phyloP scores from a whole-genome alignment of 2,329 filamentous ascomycete genomes.

The Akanthomyces muscarius region DNA sequence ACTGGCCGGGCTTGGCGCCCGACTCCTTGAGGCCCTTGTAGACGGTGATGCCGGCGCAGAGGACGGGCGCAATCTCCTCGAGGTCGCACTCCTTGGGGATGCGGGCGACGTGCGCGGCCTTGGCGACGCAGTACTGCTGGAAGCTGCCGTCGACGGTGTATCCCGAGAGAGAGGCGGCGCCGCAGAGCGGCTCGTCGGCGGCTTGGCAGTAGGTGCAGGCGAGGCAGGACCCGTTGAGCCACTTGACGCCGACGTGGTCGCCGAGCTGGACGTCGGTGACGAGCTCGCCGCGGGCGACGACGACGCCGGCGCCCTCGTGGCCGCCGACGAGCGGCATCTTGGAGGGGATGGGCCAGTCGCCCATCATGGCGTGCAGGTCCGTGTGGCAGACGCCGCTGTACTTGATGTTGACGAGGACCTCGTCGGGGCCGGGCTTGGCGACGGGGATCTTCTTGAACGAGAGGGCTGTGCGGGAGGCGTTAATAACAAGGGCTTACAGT shows the following conservation, averaged over 20 bases:
- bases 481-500: background rate
- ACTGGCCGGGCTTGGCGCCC: conserved; percentile 60
- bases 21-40: conserved; percentile 77
- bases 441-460: conserved; percentile 81
- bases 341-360: conserved; percentile 81
- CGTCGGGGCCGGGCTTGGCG: conserved; percentile 74
- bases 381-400: conserved; percentile 91
- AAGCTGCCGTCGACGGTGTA: conserved; percentile 93
- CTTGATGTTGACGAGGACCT: conserved; percentile 89
- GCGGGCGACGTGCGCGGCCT: conserved; percentile 78
- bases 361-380: conserved; percentile 73
- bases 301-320: conserved; percentile 73
- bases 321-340: conserved; percentile 85
- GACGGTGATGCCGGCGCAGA: conserved; percentile 83
- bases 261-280: conserved; percentile 69
- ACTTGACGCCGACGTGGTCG: conserved; percentile 85
- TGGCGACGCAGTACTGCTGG: conserved; percentile 87
- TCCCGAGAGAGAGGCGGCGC: conserved; percentile 70
- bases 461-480: conserved; percentile 41
- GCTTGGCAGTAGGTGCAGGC: conserved; percentile 78
- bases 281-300: conserved; percentile 74
- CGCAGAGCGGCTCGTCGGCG: conserved; percentile 78
- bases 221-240: conserved; percentile 86
- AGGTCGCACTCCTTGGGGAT: conserved; percentile 74
- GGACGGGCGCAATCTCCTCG: conserved; percentile 72